Base-by-base conservation (phyloP, 345 rosid genomes). In the Mercurialis annua region DNA sequence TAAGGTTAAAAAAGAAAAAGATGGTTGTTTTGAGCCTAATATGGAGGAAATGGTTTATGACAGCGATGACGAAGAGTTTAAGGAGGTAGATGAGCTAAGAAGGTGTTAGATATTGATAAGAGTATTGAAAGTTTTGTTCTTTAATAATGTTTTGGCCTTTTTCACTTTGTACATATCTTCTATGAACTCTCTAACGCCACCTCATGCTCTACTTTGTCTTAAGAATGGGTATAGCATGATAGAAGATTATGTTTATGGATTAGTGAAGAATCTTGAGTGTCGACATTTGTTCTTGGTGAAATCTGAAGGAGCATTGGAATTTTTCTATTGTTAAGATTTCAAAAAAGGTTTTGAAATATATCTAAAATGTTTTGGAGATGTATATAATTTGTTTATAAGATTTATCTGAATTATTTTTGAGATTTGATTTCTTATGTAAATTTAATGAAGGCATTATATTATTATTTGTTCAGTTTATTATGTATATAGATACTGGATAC, bases 121-220 rank as follows among this genome's bases (percentile, higher is more conserved):
- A 51, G 62, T 66, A 20, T 44, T 76, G 26, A 62, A 76, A 62
- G 34, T 61, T 58, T 21, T 78, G 43, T 55, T 80, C 49, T 47
- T 72, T 59, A 21, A 71, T 27, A 29, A 65, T 59, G 73, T 78
- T 71, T 62, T 82, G 73, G 66, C 72, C 69, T 18, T 76, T 51
- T 68, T 48, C 27, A 72, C 77, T 29, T 31, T 62, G 16, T 78
- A 76, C 49, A 78, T 80, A 58, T 76, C 78, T 66, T 66, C 79
- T 5, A 74, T 71, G 80, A 76, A 73, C 46, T 73, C 81, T 34
- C 73, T 76, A 1, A 59, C 69, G n/a, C 49, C 64, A 26, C 58
- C 74, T 24, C 59, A 31, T 31, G 15, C 50, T 29, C 42, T 68
- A 23, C 24, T 52, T 65, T 47, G 54, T 55, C 26, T 71, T 36